Conservation (phyloP, 2,329 filamentous ascomycete genomes). For the Alternaria atra region DNA sequence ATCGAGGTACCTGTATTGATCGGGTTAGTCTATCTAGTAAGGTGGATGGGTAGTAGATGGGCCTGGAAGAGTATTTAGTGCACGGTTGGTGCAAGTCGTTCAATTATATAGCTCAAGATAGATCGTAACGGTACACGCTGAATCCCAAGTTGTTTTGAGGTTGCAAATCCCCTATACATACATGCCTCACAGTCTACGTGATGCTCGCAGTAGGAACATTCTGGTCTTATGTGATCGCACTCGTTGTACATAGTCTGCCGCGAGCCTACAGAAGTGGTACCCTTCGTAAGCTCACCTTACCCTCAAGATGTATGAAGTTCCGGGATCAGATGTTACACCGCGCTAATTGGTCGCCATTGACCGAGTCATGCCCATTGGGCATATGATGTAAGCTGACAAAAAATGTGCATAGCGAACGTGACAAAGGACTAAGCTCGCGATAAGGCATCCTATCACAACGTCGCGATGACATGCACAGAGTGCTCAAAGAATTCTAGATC, state of each 20-base stretch:
- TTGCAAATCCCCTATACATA: conserved; percentile 1
- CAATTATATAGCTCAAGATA: conserved; percentile 9
- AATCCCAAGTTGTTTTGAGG: conserved; percentile 3
- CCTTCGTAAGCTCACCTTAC: neutral
- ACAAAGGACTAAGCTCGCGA: conserved; percentile 2
- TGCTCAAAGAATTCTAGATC: conserved; percentile 7
- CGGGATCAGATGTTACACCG: neutral
- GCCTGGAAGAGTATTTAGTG: conserved; percentile 54
- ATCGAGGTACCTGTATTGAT: conserved; percentile 83
- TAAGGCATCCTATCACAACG: conserved; percentile 3
- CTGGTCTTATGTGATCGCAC: neutral
- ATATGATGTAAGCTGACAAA: conserved; percentile 8
- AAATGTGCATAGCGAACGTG: conserved; percentile 3
- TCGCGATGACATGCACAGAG: conserved; percentile 3
- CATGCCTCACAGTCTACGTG: conserved; percentile 2
- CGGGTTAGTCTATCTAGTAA: conserved; percentile 75
- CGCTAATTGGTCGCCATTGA: neutral
- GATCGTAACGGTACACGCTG: neutral
- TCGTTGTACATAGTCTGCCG: conserved; percentile 1
- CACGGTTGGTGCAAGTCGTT: conserved; percentile 3
- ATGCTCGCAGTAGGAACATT: conserved; percentile 3
- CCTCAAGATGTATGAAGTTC: conserved; percentile 1
- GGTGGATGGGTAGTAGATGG: conserved; percentile 62
- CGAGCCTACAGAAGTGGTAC: neutral
- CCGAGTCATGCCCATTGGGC: conserved; percentile 4